Evolutionary conservation across 139 green algal genomes (phyloP).

Genomic region (Coelastrella sp.): DNA sequence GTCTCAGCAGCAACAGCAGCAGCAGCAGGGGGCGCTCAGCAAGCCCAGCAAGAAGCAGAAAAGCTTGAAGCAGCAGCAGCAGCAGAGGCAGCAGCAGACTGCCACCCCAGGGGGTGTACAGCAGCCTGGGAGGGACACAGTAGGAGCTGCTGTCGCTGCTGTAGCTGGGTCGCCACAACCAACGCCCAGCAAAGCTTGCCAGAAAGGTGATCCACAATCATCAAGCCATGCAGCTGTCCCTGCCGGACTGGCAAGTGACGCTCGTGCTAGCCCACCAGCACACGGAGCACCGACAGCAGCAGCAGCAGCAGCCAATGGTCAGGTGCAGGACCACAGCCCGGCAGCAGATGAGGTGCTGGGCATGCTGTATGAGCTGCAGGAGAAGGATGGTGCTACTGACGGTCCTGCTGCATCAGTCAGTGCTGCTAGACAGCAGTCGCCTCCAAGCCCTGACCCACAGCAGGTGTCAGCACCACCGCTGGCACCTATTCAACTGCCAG

Average conservation of each 20-base stretch:
- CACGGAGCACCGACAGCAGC: not conserved
- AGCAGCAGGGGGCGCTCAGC: not conserved
- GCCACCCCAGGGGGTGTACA: not conserved
- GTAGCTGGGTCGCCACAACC: too few relatives aligned
- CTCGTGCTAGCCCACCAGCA: too few relatives aligned
- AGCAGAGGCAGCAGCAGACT: not conserved
- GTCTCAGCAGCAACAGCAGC: too few relatives aligned
- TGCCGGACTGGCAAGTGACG: too few relatives aligned
- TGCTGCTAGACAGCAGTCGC: not conserved
- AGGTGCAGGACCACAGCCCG: not conserved
- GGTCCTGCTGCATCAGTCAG: not conserved
- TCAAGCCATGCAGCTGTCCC: too few relatives aligned
- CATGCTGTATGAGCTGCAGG: not conserved
- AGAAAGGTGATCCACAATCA: too few relatives aligned
- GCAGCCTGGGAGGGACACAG: not conserved
- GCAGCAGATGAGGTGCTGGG: not conserved
- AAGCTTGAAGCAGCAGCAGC: not conserved
- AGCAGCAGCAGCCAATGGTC: slow-evolving; percentile 1
- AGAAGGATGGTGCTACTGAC: not conserved
- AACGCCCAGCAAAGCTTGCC: too few relatives aligned
- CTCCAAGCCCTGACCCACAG: not conserved
- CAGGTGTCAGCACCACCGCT: too few relatives aligned
- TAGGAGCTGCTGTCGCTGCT: not conserved
- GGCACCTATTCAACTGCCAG: too few relatives aligned
- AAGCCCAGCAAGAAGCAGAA: not conserved